These are phyloP conservation scores for Ceratocystis variospora DNA, from an alignment of 2,329 filamentous ascomycete genomes.

Conservation along the genomic window DNA sequence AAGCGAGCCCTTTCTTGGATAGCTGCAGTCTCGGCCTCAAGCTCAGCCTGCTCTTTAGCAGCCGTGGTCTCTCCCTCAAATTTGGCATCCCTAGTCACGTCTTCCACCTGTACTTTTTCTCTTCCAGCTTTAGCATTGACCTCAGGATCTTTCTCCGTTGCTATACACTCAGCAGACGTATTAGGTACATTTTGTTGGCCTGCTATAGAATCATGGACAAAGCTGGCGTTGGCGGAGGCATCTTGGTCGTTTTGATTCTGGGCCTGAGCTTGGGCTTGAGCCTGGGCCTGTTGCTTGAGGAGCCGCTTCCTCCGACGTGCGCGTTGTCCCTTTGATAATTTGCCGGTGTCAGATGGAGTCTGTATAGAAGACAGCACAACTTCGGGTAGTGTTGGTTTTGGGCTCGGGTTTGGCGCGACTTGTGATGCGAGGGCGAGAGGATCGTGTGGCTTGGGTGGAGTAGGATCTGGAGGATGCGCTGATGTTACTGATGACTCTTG, in stretches of 20 bases:
- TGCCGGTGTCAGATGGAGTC: not conserved
- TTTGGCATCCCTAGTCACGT: no score
- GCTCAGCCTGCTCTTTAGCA: not conserved
- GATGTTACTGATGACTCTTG: not conserved
- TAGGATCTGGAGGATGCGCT: not conserved
- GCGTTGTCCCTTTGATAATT: constrained; percentile 1
- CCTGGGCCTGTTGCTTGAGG: not conserved
- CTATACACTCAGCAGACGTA: not conserved
- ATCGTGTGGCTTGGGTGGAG: not conserved
- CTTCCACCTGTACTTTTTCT: no score
- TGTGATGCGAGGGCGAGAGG: no score
- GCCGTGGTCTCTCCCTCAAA: not conserved
- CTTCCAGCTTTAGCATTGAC: not conserved
- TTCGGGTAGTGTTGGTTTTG: not conserved
- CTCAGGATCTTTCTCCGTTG: not conserved
- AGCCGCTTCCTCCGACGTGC: not conserved
- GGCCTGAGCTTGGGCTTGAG: not conserved
- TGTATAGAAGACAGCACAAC: not conserved
- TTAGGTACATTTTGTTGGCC: not conserved
- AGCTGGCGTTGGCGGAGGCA: not conserved
- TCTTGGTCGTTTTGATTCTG: not conserved
- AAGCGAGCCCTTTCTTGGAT: not conserved
- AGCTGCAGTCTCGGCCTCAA: constrained; percentile 1
- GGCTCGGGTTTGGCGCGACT: not conserved
- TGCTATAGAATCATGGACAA: not conserved